A percentile compares a stretch with the other conserved stretches of the same genome.
phyloP scores from a whole-genome alignment of 1,284 basidiomycete species.

The Omphalotus olearius region DNA sequence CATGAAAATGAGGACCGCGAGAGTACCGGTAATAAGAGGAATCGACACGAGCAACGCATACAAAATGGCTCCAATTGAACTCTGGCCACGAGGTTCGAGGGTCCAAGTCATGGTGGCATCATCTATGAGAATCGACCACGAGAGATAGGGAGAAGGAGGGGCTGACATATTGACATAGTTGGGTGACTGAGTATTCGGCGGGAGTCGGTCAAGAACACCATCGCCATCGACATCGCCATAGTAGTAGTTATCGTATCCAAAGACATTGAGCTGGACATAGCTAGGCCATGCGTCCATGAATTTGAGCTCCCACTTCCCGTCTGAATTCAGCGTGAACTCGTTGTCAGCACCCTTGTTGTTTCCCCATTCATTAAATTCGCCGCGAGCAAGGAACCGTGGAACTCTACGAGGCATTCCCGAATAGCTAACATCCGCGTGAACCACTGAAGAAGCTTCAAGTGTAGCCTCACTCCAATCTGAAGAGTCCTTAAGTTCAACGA shows the following conservation, averaged over 20 bases:
- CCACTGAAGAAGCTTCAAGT: conserved; percentile 57
- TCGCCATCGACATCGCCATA: conserved; percentile 88
- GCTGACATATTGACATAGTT: conserved; percentile 90
- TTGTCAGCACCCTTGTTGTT: conserved; percentile 78
- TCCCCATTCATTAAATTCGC: conserved; percentile 88
- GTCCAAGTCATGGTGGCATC: conserved; percentile 76
- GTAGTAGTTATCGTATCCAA: conserved; percentile 84
- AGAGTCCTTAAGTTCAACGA: conserved; percentile 6
- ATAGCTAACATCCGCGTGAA: conserved; percentile 76
- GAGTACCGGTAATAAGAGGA: conserved; percentile 77
- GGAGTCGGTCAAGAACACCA: conserved; percentile 83
- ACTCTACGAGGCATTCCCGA: conserved; percentile 60
- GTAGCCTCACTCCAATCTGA: conserved; percentile 73
- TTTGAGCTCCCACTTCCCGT: conserved; percentile 74
- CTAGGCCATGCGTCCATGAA: conserved; percentile 88
- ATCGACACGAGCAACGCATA: conserved; percentile 79
- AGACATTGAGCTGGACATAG: conserved; percentile 85
- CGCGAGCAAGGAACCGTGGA: conserved; percentile 82
- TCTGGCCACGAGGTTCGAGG: conserved; percentile 76
- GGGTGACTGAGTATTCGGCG: conserved; percentile 79
- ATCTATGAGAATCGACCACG: conserved; percentile 80
- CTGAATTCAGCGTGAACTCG: conserved; percentile 55
- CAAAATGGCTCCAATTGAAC: conserved; percentile 76
- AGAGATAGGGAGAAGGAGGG: conserved; percentile 74
- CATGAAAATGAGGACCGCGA: conserved; percentile 85